A percentile compares a stretch with the other conserved stretches of the same genome.
Evolutionary conservation across 2,329 filamentous ascomycete species (phyloP).

Genomic region (Lithohypha guttulata): DNA sequence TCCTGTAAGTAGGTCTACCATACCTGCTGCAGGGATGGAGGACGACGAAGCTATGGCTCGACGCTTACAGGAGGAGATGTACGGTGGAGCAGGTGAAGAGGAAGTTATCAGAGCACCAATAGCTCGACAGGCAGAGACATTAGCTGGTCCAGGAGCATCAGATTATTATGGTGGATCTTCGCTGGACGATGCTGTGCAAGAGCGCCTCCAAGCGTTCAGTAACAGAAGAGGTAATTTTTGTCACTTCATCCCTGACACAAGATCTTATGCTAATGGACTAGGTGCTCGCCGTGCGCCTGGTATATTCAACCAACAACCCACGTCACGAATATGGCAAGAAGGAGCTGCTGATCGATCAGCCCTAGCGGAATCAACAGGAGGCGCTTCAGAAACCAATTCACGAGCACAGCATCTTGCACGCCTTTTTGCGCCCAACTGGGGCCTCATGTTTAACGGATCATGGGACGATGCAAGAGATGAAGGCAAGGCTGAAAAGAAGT

Average conservation of each 20-base stretch:
- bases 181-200: conserved; percentile 51
- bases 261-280: not conserved
- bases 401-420: conserved; percentile 76
- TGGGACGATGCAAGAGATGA: conserved; percentile 78
- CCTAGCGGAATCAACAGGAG: conserved; percentile 52
- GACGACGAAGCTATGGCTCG: conserved; percentile 93
- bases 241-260: conserved; percentile 23
- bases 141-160: conserved; percentile 59
- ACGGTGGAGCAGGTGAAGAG: conserved; percentile 44
- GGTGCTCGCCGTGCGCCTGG: conserved; percentile 30
- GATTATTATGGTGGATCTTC: conserved; percentile 36
- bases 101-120: conserved; percentile 76
- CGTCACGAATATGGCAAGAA: conserved; percentile 44
- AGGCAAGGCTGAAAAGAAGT: conserved; percentile 81
- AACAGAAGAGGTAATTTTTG: conserved; percentile 27
- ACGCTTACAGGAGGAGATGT: conserved; percentile 83
- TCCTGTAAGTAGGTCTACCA: conserved; percentile 33
- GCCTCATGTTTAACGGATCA: conserved; percentile 67
- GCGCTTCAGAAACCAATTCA: conserved; percentile 52
- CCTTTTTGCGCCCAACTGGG: conserved; percentile 83
- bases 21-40: conserved; percentile 40
- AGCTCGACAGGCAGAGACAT: conserved; percentile 78
- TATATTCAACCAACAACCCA: conserved; percentile 57
- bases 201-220: conserved; percentile 45
- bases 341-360: conserved; percentile 39